A percentile compares a stretch with the other conserved stretches of the same genome.
These are phyloP conservation scores for Pestalotiopsis sp. DNA, from an alignment of 2,329 filamentous ascomycete genomes.

Conservation along the genomic window DNA sequence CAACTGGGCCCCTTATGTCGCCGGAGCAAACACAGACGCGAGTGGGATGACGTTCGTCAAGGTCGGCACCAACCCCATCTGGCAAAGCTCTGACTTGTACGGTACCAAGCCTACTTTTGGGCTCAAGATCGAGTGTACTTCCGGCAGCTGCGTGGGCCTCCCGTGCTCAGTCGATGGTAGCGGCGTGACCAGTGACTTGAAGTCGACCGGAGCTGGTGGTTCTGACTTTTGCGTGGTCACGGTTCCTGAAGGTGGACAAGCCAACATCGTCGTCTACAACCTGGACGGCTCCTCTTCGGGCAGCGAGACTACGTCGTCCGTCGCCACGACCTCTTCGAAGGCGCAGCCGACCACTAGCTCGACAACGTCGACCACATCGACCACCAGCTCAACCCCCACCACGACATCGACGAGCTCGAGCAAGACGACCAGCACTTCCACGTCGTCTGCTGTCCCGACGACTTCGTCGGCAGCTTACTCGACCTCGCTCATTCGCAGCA, in stretches of 20 bases:
- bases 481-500: slow-evolving; percentile 19
- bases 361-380: slow-evolving; percentile 14
- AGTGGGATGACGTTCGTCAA: slow-evolving; percentile 72
- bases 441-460: slow-evolving; percentile 20
- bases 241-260: slow-evolving; percentile 65
- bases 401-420: slow-evolving; percentile 21
- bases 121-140: slow-evolving; percentile 69
- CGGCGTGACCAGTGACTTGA: slow-evolving; percentile 57
- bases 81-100: slow-evolving; percentile 56
- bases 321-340: slow-evolving; percentile 31
- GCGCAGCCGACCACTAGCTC: slow-evolving; percentile 17
- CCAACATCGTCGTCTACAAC: slow-evolving; percentile 66
- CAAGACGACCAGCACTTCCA: slow-evolving; percentile 19
- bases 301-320: slow-evolving; percentile 22
- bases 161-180: slow-evolving; percentile 73
- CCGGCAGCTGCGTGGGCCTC: slow-evolving; percentile 68
- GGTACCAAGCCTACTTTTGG: slow-evolving; percentile 65
- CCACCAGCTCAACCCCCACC: slow-evolving; percentile 4
- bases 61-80: slow-evolving; percentile 78
- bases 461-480: slow-evolving; percentile 3
- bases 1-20: slow-evolving; percentile 79
- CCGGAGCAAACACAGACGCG: slow-evolving; percentile 70
- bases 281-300: slow-evolving; percentile 42
- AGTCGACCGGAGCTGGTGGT: slow-evolving; percentile 64
- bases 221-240: slow-evolving; percentile 77